Evolutionary conservation across 179 eudicot genomes (phyloP), one percentile per base, ranked within the genome.

Genomic region (Drosera spatulata): DNA sequence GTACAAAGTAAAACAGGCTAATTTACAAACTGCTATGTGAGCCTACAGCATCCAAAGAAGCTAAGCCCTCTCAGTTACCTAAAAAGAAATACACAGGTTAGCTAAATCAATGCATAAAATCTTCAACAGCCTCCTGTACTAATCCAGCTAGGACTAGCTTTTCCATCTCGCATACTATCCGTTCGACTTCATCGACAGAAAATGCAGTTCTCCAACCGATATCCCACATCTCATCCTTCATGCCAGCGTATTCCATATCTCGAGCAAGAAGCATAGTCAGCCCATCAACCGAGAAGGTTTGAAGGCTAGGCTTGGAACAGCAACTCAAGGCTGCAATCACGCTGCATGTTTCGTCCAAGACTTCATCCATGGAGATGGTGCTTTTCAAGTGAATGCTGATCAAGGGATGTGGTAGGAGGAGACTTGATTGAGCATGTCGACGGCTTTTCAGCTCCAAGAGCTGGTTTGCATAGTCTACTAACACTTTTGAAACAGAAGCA

Each of bases 381-480:
- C 14, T 39, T 4, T 50, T 75, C 15, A 69, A 52, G 42, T 60
- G 55, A 41, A 9, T 66, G 38, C 52, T n/a, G 40, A 6, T 14
- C 55, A 41, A 42, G 12, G 11, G 12, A 42, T 57, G 56, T 56
- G 61, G 55, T 53, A 68, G 58, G 44, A 80, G 81, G 62, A 59
- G 15, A 33, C 5, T 41, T 4, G 52, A 5, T 55, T 48, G 63
- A 50, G 60, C 33, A 14, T 53, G 40, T 10, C 65, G 64, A 49
- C 22, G 48, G 65, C 70, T 74, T 68, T 60, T 71, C 39, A 48
- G 61, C 49, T 74, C 66, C 68, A 82, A 22, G 50, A 82, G 53
- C 56, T 85, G 88, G 7, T 65, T 71, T 41, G 85, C 93, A 65
- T 75, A 82, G 58, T 82, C 93, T 49, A 78, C 55, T 50, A 76